Evolutionary conservation across 768 basidiomycete genomes (phyloP), one percentile per base, ranked within the genome.

Genomic region (Psilocybe cyanescens): DNA sequence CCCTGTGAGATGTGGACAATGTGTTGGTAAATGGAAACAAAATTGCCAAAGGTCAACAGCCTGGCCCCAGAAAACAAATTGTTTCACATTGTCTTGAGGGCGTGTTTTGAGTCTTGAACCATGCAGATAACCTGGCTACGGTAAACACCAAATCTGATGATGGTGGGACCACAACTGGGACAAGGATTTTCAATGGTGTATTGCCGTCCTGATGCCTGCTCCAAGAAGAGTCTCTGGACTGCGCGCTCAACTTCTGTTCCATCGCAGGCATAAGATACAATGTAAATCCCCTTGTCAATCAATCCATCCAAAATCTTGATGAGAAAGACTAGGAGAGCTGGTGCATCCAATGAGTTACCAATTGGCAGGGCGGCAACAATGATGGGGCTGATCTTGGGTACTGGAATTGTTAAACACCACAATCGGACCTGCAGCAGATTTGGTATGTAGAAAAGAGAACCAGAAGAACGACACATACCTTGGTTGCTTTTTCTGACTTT

Each of bases 81-180:
- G 59, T 79, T 79, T 8, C 72, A 65, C 3, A 63, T 55, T 0
- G 76, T 80, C 55, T 79, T 80, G 16, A 71, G 59, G 0, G 53
- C 66, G 55, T 79, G 78, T 35, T 77, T 77, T 2, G 74, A 70
- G 52, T 79, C 77, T 58, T 79, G 78, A 16, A 75, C 61, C 39
- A 72, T 73, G 9, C 67, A 66, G n/a, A 75, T 53, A 0, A 68
- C 64, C 2, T 70, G 66, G 5, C 67, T 65, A 4, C 60, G 17
- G 46, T 65, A 66, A 8, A 70, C 7, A 0, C 60, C 46, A 19
- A 70, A 55, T 1, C 29, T 30, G n/a, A 71, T 52, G 0, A n/a
- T 33, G 16, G 61, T 60, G 17, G 65, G 45, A 4, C 17, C n/a
- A 11, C 17, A 16, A 3, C 28, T n/a, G n/a, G 39, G 28, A 8